Evolutionary conservation across 2,329 filamentous ascomycete species (phyloP).

Genomic region (Penicillium decumbens): DNA sequence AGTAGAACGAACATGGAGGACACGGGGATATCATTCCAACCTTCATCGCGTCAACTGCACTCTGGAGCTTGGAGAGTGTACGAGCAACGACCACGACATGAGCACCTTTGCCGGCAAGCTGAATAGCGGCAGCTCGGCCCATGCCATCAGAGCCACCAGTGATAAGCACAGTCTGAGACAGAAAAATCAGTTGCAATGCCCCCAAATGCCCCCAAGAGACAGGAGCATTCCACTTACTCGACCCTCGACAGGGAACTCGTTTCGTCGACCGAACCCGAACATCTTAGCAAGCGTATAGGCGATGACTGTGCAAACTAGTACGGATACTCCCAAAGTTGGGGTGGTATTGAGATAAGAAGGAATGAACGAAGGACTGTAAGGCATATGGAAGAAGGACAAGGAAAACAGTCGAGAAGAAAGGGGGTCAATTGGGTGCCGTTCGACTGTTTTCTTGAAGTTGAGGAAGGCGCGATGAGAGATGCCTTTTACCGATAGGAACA

Average conservation of each 20-base stretch:
- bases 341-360: conserved; percentile 22
- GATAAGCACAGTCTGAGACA: conserved; percentile 69
- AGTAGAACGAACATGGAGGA: conserved; percentile 9
- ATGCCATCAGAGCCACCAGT: conserved; percentile 93
- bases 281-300: conserved; percentile 36
- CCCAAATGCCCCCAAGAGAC: not conserved
- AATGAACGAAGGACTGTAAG: conserved; percentile 18
- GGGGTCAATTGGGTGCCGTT: conserved; percentile 7
- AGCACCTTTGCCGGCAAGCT: conserved; percentile 77
- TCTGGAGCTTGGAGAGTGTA: conserved; percentile 67
- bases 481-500: conserved; percentile 3
- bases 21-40: conserved; percentile 38
- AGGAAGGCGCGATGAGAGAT: conserved; percentile 9
- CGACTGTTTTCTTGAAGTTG: not conserved
- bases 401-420: conserved; percentile 8
- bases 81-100: conserved; percentile 82
- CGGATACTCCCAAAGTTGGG: conserved; percentile 28
- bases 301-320: conserved; percentile 32
- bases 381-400: conserved; percentile 19
- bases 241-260: conserved; percentile 79
- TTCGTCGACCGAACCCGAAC: conserved; percentile 48
- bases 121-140: conserved; percentile 69
- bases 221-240: conserved; percentile 54
- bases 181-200: conserved; percentile 11
- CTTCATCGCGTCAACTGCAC: conserved; percentile 62